Conservation (phyloP, 2,329 filamentous ascomycete genomes). For the Fusarium oligoseptatum region DNA sequence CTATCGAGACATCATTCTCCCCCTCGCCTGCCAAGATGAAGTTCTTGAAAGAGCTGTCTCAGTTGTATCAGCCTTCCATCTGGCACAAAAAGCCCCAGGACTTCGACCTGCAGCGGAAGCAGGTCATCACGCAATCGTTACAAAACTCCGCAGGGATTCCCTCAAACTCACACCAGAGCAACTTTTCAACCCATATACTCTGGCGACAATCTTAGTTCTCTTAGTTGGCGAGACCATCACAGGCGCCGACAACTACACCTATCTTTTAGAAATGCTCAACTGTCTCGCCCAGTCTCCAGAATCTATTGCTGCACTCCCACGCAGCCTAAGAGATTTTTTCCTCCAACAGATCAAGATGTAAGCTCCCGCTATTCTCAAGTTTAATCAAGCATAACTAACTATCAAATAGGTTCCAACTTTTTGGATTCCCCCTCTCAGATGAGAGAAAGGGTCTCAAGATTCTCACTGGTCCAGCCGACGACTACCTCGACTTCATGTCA, state of each 20-base stretch:
- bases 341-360: conserved; percentile 51
- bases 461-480: conserved; percentile 33
- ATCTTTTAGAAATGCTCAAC: conserved; percentile 53
- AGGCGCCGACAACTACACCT: conserved; percentile 53
- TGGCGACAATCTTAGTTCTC: conserved; percentile 55
- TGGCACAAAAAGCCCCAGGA: conserved; percentile 49
- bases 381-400: neutral
- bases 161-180: conserved; percentile 43
- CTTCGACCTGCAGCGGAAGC: conserved; percentile 50
- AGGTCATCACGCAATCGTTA: conserved; percentile 53
- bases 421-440: conserved; percentile 46
- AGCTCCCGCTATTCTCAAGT: too few relatives aligned
- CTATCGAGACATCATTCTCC: conserved; percentile 55
- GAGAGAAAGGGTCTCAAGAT: conserved; percentile 46
- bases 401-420: conserved; percentile 46
- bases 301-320: conserved; percentile 34
- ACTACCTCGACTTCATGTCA: conserved; percentile 48
- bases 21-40: conserved; percentile 54
- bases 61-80: conserved; percentile 56
- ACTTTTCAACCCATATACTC: conserved; percentile 54
- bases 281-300: conserved; percentile 45
- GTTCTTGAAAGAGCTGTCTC: conserved; percentile 53
- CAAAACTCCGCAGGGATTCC: conserved; percentile 51
- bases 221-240: conserved; percentile 58
- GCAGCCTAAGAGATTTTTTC: conserved; percentile 44